Evolutionary conservation across 495 filamentous ascomycete genomes (phyloP).

Genomic region (Penicillium tannophilum): DNA sequence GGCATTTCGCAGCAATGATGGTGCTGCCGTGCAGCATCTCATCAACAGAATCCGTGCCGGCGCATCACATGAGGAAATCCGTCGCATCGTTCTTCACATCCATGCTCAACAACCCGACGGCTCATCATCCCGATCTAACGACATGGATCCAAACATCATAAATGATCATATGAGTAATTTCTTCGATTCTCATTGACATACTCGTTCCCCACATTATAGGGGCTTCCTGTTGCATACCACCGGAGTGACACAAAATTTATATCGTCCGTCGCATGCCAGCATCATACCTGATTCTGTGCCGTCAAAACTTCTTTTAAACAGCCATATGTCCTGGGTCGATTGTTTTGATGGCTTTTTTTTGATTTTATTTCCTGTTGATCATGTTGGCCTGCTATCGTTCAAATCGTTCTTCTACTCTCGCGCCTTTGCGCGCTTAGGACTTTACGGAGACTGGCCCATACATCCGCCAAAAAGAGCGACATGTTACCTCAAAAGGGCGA

Average conservation of each 20-base stretch:
- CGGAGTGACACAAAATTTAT: constrained; percentile 14
- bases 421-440: neutral
- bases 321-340: neutral
- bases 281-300: constrained; percentile 10
- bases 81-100: constrained; percentile 7
- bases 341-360: constrained; percentile 1
- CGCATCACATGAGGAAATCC: constrained; percentile 26
- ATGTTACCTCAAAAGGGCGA: neutral
- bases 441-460: neutral
- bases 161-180: constrained; percentile 16
- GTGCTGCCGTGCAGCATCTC: constrained; percentile 22
- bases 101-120: constrained; percentile 1
- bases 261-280: constrained; percentile 6
- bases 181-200: constrained; percentile 10
- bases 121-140: constrained; percentile 7
- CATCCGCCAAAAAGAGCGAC: neutral
- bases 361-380: neutral
- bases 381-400: neutral
- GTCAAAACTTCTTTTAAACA: neutral
- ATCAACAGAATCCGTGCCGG: constrained; percentile 32
- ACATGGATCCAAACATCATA: constrained; percentile 15
- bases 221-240: constrained; percentile 16
- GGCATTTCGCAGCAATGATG: constrained; percentile 30
- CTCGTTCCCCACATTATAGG: neutral
- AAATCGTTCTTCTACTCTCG: neutral